Base-by-base conservation (phyloP, 208 protist species). In the Leishmania martiniquensis region DNA sequence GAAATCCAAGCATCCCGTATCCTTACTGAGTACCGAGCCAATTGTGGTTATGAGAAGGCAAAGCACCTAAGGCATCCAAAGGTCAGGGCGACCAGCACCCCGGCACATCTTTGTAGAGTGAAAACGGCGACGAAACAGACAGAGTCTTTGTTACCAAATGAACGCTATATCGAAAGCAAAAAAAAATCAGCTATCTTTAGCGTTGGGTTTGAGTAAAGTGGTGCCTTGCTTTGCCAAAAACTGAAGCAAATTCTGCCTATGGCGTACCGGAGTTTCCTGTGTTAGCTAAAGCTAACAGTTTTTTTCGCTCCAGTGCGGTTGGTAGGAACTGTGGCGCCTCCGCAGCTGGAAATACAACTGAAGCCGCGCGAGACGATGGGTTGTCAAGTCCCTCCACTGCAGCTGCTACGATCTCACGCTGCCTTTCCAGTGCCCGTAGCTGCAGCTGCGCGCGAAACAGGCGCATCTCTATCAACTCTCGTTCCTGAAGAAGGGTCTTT, bases 381-480 rank as follows among this genome's bases (percentile, higher is more conserved):
- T 65, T 32, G n/a, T 42, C 70, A 44, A 80, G 29, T 20, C 63
- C 20, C n/a, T 51, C 22, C 22, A 74, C 78, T 25, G 57, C 70
- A 12, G 62, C 62, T 29, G 59, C 22, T 1, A 81, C 34, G 39
- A 12, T 52, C 7, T 73, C 45, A 12, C 69, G 59, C 29, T 76
- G 77, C 32, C 39, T 65, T 34, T 77, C 72, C 2, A 80, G 70
- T 12, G 45, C n/a, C n/a, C n/a, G n/a, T n/a, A n/a, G n/a, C n/a
- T n/a, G n/a, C n/a, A n/a, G n/a, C n/a, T n/a, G n/a, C 54, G 2
- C 44, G 22, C 54, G 15, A 44, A 0, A 86, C 62, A 44, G 76
- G 78, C 49, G 80, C 44, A 9, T 72, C 60, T 34, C 68, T 25
- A 72, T 71, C 2, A 22, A 29, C 1, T 80, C 72, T 6, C 80